Base-by-base conservation (phyloP, 148 eudicot species). In the Rhododendron ferrugineum region DNA sequence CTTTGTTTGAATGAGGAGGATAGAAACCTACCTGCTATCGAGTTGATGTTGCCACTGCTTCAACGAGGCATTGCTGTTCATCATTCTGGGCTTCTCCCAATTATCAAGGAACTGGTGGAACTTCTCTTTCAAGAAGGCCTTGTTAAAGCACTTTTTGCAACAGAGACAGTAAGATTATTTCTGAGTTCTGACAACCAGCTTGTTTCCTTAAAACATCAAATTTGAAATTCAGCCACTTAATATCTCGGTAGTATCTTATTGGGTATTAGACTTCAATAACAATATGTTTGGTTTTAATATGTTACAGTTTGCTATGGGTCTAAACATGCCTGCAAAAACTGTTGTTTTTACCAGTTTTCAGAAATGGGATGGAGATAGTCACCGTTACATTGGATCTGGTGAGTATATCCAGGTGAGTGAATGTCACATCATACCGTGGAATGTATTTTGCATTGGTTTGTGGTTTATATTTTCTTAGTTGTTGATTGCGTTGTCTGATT, bases 291-390 rank as follows among this genome's bases (percentile, higher is more conserved):
- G 42, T 54, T 88, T 79, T 83, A n/a, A 15, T 81, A 42, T 87
- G 58, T 66, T 30, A 81, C 96, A 97, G 98, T 97, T 97, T 91
- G 99, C 99, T 56, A 97, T 97, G 99, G 99, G 99, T 26, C 86
- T 97, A 72, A 97, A 97, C 92, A 97, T 97, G 99, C 99, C 99
- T 81, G 99, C 99, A 84, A 97, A 97, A 92, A 97, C 99, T 86
- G 99, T 97, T 36, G 98, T 97, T 89, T 97, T 97, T 84, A 97
- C 99, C 3, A 89, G 93, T 84, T 98, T 97, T 6, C 94, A 93
- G 89, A 97, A 97, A 87, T 97, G 98, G 95, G 99, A 97, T 84
- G 99, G 98, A 84, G 99, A 97, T 87, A 95, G 94, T 84, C 96
- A 95, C 89, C 96, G 99, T 47, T 92, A 90, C 83, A 90, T 97